phyloP scores from a whole-genome alignment of 176 grass and related monocot genomes.

The Zoysia pacifica region DNA sequence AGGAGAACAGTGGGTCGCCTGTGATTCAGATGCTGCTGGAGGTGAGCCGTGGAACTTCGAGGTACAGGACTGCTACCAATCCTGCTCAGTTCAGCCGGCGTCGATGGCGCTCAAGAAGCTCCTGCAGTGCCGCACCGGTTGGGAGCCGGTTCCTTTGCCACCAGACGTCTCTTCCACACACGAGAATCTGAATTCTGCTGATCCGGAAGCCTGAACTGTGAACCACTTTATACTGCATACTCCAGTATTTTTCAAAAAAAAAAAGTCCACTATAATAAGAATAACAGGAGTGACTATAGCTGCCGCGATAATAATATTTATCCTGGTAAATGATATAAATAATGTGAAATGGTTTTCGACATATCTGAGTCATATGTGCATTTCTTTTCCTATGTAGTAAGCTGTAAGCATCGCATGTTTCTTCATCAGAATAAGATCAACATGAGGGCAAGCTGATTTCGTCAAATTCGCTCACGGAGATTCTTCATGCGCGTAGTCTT shows the following conservation, averaged over 20 bases:
- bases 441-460: constrained; percentile 2
- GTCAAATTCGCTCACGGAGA: neutral
- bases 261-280: neutral
- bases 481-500: constrained; percentile 15
- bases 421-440: neutral
- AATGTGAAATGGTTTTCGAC: neutral
- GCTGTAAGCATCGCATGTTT: neutral
- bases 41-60: constrained; percentile 46
- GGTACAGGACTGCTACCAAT: constrained; percentile 41
- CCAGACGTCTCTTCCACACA: constrained; percentile 13
- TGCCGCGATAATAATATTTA: neutral
- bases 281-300: neutral
- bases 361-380: constrained; percentile 4
- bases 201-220: neutral
- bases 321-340: neutral
- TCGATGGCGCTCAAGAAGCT: constrained; percentile 58
- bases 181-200: neutral
- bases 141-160: constrained; percentile 57
- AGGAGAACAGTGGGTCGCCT: constrained; percentile 10
- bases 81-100: constrained; percentile 64
- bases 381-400: no score
- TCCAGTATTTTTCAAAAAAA: neutral
- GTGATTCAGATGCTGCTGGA: neutral
- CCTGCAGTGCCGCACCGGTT: constrained; percentile 53
- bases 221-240: neutral